A percentile compares a stretch with the other conserved stretches of the same genome.
Evolutionary conservation across 2,329 filamentous ascomycete species (phyloP).

Genomic region (Hymenoscyphus occultus): DNA sequence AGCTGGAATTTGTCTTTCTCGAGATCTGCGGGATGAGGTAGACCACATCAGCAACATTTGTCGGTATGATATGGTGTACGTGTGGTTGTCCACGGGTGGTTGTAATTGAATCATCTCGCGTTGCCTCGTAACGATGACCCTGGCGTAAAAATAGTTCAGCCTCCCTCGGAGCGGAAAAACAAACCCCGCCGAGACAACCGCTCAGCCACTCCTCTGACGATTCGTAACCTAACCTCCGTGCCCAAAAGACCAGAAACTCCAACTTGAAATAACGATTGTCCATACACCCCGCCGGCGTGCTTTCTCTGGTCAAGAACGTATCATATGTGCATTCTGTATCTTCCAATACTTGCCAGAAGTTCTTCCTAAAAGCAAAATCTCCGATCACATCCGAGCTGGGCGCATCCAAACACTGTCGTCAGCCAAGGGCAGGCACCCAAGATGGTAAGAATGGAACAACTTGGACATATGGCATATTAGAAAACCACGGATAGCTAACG

Average conservation of each 20-base stretch:
- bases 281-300: background rate
- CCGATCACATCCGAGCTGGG: conserved; percentile 14
- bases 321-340: background rate
- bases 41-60: too few relatives aligned
- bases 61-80: too few relatives aligned
- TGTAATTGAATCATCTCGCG: too few relatives aligned
- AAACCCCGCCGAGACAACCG: background rate
- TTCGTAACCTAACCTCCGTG: conserved; percentile 5
- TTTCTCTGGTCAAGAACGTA: background rate
- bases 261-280: conserved; percentile 11
- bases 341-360: background rate
- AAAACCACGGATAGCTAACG: conserved; percentile 17
- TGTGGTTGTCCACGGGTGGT: too few relatives aligned
- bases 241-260: background rate
- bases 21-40: too few relatives aligned
- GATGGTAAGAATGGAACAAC: conserved; percentile 28
- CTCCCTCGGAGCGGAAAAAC: conserved; percentile 5
- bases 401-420: conserved; percentile 21
- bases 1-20: too few relatives aligned
- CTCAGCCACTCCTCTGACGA: conserved; percentile 5
- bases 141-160: background rate
- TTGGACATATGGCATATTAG: background rate
- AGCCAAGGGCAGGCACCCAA: conserved; percentile 21
- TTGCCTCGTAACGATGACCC: too few relatives aligned
- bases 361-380: background rate